Percentiles rank a stretch among this genome's conserved stretches.
Evolutionary conservation across 345 rosid genomes (phyloP).

Genomic region (Lepidium didymum): DNA sequence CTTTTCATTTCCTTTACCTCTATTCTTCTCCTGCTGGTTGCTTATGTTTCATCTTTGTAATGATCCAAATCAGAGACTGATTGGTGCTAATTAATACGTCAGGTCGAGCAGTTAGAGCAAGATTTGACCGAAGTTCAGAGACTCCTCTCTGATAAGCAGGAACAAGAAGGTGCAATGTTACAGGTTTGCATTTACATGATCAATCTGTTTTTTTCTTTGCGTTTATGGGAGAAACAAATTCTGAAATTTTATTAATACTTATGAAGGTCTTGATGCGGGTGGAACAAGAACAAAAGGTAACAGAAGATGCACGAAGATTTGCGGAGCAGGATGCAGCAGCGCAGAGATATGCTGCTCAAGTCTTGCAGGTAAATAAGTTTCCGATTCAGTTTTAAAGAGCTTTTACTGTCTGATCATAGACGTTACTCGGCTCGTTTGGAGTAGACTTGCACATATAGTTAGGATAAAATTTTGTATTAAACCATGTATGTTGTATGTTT

Average conservation of each 20-base stretch:
- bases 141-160: slow-evolving; percentile 90
- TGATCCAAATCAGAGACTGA: not conserved
- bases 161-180: slow-evolving; percentile 97
- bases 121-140: slow-evolving; percentile 67
- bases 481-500: not conserved
- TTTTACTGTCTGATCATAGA: not conserved
- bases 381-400: not conserved
- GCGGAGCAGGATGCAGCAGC: slow-evolving; percentile 98
- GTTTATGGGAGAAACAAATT: not conserved
- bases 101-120: slow-evolving; percentile 91
- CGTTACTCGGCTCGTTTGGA: not conserved
- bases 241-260: slow-evolving; percentile 8
- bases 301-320: slow-evolving; percentile 97
- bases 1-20: slow-evolving; percentile 2
- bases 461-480: not conserved
- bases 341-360: slow-evolving; percentile 92
- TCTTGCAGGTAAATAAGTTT: slow-evolving; percentile 54
- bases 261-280: slow-evolving; percentile 93
- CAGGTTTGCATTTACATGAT: slow-evolving; percentile 52
- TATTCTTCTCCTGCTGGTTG: slow-evolving; percentile 13
- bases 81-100: slow-evolving; percentile 8
- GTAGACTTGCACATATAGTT: not conserved
- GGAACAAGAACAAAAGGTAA: slow-evolving; percentile 94
- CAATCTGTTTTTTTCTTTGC: not conserved
- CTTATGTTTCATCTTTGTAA: not conserved